Evolutionary conservation across 164 flowering plant species (phyloP), one percentile per base, ranked within the genome.

Genomic region (Liquidambar formosana): DNA sequence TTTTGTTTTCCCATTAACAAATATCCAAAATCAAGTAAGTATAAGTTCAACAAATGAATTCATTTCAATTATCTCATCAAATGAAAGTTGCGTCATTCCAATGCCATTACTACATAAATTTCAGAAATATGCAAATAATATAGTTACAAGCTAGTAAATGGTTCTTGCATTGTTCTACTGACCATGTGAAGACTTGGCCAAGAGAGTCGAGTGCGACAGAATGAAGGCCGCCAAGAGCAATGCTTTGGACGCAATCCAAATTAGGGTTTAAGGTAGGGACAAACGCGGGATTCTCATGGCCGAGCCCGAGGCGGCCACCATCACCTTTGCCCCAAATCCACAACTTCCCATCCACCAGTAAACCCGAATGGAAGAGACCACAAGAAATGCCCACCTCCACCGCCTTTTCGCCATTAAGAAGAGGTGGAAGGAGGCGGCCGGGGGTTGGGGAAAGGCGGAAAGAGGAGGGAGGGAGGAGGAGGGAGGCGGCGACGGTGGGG

Each of bases 321-420:
- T 94, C 98, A 1, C 97, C 98, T 74, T 94, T 92, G 0, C 98
- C 98, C 98, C 97, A 94, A 65, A 92, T 79, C 97, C 96, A 94
- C 4, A 92, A 44, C 65, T 78, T 79, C 12, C 95, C 95, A 53
- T 87, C 87, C 18, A 89, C 83, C 43, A 88, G 57, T 67, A 90
- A 58, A 8, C 83, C 81, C 5, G 96, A 92, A 70, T 94, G 98
- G 71, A 94, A 94, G 45, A 94, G 77, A 49, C 98, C 98, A 67
- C 96, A 94, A 6, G 93, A 89, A 19, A 92, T 83, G 28, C 88
- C 89, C 13, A 88, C 81, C 73, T 83, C 84, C n/a, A 78, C 67
- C 0, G 53, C 58, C 12, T 15, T 28, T 13, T 11, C 45, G 10
- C 41, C 49, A 11, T 15, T 45, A 10, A 10, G 28, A 16, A 4